Percentiles rank a stretch among this genome's conserved stretches.
phyloP scores from a whole-genome alignment of 2,329 filamentous ascomycete species.

The Elsinoe perseae region DNA sequence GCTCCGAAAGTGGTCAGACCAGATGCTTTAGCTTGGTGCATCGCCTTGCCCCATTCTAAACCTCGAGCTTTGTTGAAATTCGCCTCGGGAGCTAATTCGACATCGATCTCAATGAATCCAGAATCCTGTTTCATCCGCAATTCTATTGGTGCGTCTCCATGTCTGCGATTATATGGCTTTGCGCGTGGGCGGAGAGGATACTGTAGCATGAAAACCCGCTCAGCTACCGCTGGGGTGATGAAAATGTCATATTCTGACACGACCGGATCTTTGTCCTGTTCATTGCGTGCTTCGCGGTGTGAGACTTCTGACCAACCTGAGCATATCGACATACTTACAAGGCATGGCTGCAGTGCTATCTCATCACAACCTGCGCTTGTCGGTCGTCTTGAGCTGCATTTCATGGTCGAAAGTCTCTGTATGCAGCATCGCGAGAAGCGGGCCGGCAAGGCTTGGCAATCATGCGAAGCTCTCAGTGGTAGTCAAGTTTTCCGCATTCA shows the following conservation, averaged over 20 bases:
- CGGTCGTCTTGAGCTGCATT: too few species aligned
- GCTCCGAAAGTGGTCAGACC: conserved; percentile 38
- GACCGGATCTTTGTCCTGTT: conserved; percentile 39
- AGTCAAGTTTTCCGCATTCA: too few species aligned
- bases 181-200: conserved; percentile 69
- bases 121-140: conserved; percentile 74
- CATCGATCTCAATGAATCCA: conserved; percentile 84
- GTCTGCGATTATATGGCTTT: conserved; percentile 53
- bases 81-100: conserved; percentile 64
- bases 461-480: too few species aligned
- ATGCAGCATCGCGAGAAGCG: too few species aligned
- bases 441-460: too few species aligned
- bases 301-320: neutral
- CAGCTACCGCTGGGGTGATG: conserved; percentile 64
- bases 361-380: too few species aligned
- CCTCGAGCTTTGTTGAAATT: conserved; percentile 83
- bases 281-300: conserved; percentile 15
- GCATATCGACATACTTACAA: conserved; percentile 17
- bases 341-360: too few species aligned
- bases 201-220: conserved; percentile 66
- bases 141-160: conserved; percentile 54
- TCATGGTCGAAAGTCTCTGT: too few species aligned
- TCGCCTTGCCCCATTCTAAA: conserved; percentile 69
- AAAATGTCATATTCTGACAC: conserved; percentile 67
- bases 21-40: conserved; percentile 45